These are phyloP conservation scores for Cutaneotrichosporon arboriforme DNA, from an alignment of 1,284 basidiomycete species.

Conservation along the genomic window DNA sequence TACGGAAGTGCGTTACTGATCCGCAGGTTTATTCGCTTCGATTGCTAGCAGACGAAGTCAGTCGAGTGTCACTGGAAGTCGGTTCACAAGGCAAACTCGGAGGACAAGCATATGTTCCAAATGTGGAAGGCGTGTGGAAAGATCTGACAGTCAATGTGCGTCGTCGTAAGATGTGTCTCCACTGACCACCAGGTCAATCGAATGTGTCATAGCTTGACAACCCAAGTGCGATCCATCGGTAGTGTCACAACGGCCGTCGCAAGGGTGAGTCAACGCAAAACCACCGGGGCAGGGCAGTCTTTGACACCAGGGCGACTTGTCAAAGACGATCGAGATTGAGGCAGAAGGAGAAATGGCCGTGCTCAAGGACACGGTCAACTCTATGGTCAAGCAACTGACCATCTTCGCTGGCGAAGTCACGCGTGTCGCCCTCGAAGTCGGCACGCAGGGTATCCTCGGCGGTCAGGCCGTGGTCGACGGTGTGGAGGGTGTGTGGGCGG, in stretches of 20 bases:
- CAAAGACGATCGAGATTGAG: conserved; percentile 56
- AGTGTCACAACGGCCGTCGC: conserved; percentile 90
- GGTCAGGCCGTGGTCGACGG: conserved; percentile 88
- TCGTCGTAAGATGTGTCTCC: conserved; percentile 21
- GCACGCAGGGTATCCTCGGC: conserved; percentile 85
- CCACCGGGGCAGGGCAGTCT: background rate
- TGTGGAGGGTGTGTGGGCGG: conserved; percentile 90
- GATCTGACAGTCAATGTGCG: conserved; percentile 81
- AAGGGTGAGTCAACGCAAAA: conserved; percentile 28
- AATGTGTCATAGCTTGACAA: conserved; percentile 88
- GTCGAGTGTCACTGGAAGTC: conserved; percentile 89
- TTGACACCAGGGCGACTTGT: conserved; percentile 47
- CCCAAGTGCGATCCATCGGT: conserved; percentile 89
- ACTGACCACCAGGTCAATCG: conserved; percentile 65
- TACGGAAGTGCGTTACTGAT: too few species aligned
- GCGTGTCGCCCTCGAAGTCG: conserved; percentile 85
- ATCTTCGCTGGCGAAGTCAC: conserved; percentile 94
- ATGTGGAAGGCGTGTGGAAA: conserved; percentile 92
- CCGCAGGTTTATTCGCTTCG: conserved; percentile 66
- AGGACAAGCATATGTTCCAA: conserved; percentile 80
- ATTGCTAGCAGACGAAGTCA: conserved; percentile 89
- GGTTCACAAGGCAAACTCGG: conserved; percentile 85
- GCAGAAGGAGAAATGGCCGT: conserved; percentile 90
- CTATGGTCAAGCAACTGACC: conserved; percentile 82
- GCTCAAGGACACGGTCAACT: conserved; percentile 60